Evolutionary conservation across 305 asterid genomes (phyloP).

Genomic region (Coffea humblotiana): DNA sequence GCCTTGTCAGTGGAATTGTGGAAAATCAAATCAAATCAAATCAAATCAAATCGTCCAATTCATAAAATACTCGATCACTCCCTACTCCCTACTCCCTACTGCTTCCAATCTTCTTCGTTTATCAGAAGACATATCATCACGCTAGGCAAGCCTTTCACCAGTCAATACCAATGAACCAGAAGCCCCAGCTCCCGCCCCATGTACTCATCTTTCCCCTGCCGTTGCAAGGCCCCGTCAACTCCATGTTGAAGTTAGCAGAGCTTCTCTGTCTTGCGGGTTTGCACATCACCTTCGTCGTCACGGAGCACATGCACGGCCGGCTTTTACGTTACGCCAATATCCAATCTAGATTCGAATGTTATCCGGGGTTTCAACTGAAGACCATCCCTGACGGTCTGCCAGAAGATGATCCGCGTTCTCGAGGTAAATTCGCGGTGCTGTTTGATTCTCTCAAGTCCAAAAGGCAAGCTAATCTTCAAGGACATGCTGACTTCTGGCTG

Average conservation of each 20-base stretch:
- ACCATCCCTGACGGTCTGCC: slow-evolving; percentile 71
- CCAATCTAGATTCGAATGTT: slow-evolving; percentile 39
- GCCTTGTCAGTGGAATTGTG: no score
- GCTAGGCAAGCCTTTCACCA: no score
- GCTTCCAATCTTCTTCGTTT: no score
- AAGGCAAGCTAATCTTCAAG: slow-evolving; percentile 45
- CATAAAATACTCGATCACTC: no score
- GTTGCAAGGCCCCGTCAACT: neutral
- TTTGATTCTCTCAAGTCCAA: slow-evolving; percentile 40
- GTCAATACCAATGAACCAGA: neutral
- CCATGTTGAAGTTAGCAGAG: neutral
- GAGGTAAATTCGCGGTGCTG: slow-evolving; percentile 43
- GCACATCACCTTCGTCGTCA: neutral
- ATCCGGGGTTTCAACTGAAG: slow-evolving; percentile 49
- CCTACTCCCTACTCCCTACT: no score
- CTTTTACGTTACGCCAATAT: neutral
- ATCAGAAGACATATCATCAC: no score
- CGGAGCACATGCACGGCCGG: neutral
- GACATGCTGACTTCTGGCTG: slow-evolving; percentile 40
- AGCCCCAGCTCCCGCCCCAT: neutral
- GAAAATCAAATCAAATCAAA: no score
- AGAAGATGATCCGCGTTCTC: slow-evolving; percentile 53
- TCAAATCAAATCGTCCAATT: no score
- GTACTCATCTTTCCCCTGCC: neutral
- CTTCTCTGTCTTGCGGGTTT: neutral